Evolutionary conservation across 2,329 filamentous ascomycete species (phyloP), one percentile per base, ranked within the genome.

Genomic region (Alternaria brassicae): DNA sequence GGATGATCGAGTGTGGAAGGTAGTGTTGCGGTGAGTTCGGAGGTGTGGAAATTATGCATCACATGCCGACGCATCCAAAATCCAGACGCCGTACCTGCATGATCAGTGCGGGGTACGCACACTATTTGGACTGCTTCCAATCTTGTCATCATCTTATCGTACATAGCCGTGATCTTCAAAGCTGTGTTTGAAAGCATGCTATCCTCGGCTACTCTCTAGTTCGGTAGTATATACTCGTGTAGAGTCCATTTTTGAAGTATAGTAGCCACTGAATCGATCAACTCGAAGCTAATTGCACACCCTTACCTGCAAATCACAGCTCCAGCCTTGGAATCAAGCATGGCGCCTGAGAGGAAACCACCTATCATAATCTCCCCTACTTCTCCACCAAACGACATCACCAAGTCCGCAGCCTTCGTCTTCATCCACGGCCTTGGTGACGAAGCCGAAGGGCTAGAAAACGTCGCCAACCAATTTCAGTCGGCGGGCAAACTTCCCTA

Each of bases 391-490:
- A 62, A 62, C 30, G 72, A 79, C 44, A 72, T 73, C 6, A 74
- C 72, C 3, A 75, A 80, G 51, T 74, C 74, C 13, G 80, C 81
- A n/a, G 79, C 76, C 7, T 78, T 82, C 61, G 78, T 82, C 51
- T 81, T 82, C 63, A 69, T 83, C 5, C 81, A 83, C 62, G 81
- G 81, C 13, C 69, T 83, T 6, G 80, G 81, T 15, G 81, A 84
- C 58, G 80, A 79, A 53, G 81, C 80, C 15, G 73, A 79, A 47
- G 81, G 80, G 4, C 69, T 81, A 30, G 75, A 79, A 60, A 73
- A 81, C 49, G 73, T 83, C 8, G 79, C 80, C 15, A 75, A 79
- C 27, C 81, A 83, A 62, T 84, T 84, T 64, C 81, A 83, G 58
- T 67, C 78, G 37, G 80, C 80, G 42, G 71, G 73, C 59, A 85